Evolutionary conservation across 305 asterid species (phyloP), one percentile per base, ranked within the genome.

Genomic region (Fraxinus xanthoxyloides): DNA sequence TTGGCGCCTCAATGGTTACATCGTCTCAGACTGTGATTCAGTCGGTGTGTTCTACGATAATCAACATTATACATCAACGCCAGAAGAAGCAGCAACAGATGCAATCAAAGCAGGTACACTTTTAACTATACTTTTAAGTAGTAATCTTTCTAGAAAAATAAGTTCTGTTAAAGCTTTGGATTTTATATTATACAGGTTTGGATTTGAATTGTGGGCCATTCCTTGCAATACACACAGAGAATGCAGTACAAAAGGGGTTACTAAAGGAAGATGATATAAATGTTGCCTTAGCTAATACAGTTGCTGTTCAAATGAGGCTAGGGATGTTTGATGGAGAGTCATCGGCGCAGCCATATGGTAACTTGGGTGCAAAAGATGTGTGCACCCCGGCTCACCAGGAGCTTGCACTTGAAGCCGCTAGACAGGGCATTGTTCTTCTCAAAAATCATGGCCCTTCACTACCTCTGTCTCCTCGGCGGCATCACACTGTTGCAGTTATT

Each of bases 311-410:
- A 79, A 90, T 94, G 92, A 89, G 97, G 80, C 91, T 94, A 0
- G 98, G 98, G 15, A 92, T 94, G 97, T 94, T 92, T 46, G 98
- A 94, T 46, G 98, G 98, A 2, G 98, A 93, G 80, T 93, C 92
- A 34, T 88, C 92, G 17, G 46, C 86, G 0, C 97, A 91, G 9
- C 87, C 85, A 0, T 93, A 86, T 38, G 94, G 95, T 0, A 82
- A 84, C 36, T 90, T 95, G 12, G 97, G 98, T 77, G 90, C 97
- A 0, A 84, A 76, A 13, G 97, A 95, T 79, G 95, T 95, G 15
- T 93, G 98, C 85, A 87, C 86, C 81, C 90, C 92, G 0, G 85
- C 95, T 59, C 92, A 93, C 76, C 97, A 91, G 59, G 92, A 93
- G 48, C 91, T 95, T 5, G 94, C 98, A 56, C 86, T 91, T 19